Evolutionary conservation across 129 eudicot species (phyloP).

Genomic region (Mikania micrantha): DNA sequence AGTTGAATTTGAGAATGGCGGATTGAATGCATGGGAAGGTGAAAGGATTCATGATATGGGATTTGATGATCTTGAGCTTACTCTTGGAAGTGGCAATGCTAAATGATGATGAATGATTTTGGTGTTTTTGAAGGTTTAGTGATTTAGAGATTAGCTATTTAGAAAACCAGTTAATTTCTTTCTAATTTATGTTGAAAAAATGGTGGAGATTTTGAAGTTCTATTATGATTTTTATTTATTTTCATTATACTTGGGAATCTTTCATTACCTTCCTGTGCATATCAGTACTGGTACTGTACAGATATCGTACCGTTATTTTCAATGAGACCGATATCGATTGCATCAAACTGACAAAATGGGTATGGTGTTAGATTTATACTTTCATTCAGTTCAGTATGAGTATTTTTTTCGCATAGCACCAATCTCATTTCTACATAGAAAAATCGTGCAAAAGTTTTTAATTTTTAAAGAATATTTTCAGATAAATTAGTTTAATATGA

Average conservation of each 20-base stretch:
- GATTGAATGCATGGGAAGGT: constrained; percentile 91
- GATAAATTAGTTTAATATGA: too few species aligned
- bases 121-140: constrained; percentile 17
- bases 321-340: too few species aligned
- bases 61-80: constrained; percentile 91
- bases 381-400: too few species aligned
- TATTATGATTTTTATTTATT: constrained; percentile 11
- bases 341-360: too few species aligned
- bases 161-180: constrained; percentile 5
- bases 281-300: too few species aligned
- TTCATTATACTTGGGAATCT: not conserved
- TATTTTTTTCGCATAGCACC: too few species aligned
- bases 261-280: constrained; percentile 1
- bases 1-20: constrained; percentile 46
- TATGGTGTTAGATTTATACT: too few species aligned
- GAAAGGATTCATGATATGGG: constrained; percentile 94
- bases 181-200: not conserved
- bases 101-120: constrained; percentile 24
- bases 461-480: too few species aligned
- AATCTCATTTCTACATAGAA: too few species aligned
- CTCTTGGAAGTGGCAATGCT: constrained; percentile 68
- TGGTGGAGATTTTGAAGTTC: constrained; percentile 2
- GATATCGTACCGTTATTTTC: too few species aligned
- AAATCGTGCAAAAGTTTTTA: too few species aligned
- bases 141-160: constrained; percentile 7